Percentiles rank a stretch among this genome's conserved stretches.
phyloP scores from a whole-genome alignment of 2,329 filamentous ascomycete species.

The Fusarium sp. region DNA sequence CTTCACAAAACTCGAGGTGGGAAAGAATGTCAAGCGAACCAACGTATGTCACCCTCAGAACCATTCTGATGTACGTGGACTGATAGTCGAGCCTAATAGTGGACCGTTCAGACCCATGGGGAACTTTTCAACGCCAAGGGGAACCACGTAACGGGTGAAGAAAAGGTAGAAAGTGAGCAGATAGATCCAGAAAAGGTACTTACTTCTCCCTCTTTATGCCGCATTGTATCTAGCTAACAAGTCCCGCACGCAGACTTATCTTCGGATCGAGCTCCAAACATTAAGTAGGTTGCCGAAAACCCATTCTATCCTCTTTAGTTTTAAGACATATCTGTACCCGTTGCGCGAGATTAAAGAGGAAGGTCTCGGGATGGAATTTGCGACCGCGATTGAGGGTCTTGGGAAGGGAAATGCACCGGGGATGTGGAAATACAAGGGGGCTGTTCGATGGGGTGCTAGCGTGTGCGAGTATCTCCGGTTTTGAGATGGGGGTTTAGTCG shows the following conservation, averaged over 20 bases:
- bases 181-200: neutral
- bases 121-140: slow-evolving; percentile 21
- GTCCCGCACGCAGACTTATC: neutral
- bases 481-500: slow-evolving; percentile 6
- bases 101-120: slow-evolving; percentile 17
- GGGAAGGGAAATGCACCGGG: slow-evolving; percentile 61
- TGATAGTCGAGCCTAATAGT: slow-evolving; percentile 1
- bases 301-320: neutral
- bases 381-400: slow-evolving; percentile 64
- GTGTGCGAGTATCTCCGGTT: slow-evolving; percentile 59
- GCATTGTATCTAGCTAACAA: neutral
- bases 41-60: slow-evolving; percentile 50
- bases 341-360: neutral
- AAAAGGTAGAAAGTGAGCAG: slow-evolving; percentile 8
- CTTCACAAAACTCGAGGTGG: slow-evolving; percentile 58
- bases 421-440: slow-evolving; percentile 66
- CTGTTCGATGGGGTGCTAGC: slow-evolving; percentile 58
- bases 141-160: slow-evolving; percentile 18
- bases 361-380: slow-evolving; percentile 29
- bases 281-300: neutral
- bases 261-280: neutral
- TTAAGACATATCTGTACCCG: neutral
- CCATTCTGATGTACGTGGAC: neutral
- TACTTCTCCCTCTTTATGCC: neutral
- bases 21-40: slow-evolving; percentile 58